Evolutionary conservation across 768 basidiomycete species (phyloP), one percentile per base, ranked within the genome.

Genomic region (Lactarius vividus): DNA sequence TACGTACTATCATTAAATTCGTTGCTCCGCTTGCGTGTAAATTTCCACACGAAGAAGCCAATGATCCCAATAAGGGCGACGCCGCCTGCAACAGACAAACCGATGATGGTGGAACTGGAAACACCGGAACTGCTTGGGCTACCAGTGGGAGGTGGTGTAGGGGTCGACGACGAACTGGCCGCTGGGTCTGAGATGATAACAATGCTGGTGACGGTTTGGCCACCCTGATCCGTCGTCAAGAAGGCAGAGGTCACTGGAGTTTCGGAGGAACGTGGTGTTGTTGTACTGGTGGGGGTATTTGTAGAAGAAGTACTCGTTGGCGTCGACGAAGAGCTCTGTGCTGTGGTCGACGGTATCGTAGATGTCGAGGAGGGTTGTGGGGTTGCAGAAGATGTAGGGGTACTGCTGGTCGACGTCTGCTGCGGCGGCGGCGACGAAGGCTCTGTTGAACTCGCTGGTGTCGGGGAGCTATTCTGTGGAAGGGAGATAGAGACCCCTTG

Each of bases 41-140:
- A 85, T 76, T 94, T 94, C 92, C 93, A 94, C 42, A 91, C 78
- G 69, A 92, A 83, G 79, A 94, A 94, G 18, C 79, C 85, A 59
- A 87, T 76, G 60, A 94, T 81, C 11, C 83, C 88, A 70, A 94
- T 76, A 23, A 88, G 75, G 28, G 91, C 88, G 62, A 93, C 79
- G 61, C 91, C 92, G 52, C 90, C 92, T 3, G 91, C 87, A 28
- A 94, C 90, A 0, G 91, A 88, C 65, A 94, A 79, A 39, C 91
- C 92, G 53, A 93, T 75, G 72, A 94, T 91, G 46, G 89, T 88
- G 4, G 89, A 88, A 6, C 83, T 87, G 54, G 85, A 75, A 20
- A 91, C 74, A n/a, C 85, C 81, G 31, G 73, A 63, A 37, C 75
- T 73, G 49, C 68, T 63, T 29, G 37, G 7, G 20, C 68, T 57